Evolutionary conservation across 192 early-diverging fungal species (phyloP).

Genomic region (Backusella mclennaniae): DNA sequence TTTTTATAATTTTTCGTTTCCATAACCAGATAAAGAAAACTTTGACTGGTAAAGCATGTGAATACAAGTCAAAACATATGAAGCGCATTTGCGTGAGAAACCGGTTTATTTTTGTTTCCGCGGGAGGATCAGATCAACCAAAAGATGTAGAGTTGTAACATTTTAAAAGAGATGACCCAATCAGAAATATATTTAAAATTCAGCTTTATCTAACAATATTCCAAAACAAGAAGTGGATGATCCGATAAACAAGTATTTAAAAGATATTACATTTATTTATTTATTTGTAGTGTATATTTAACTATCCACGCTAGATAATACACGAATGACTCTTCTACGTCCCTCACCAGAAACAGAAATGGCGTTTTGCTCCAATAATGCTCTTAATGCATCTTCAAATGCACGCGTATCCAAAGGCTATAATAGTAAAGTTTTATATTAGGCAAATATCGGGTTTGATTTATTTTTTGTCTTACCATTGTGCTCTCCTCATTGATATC

Average conservation of each 20-base stretch:
- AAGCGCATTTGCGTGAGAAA: conserved; percentile 1
- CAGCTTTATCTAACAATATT: background rate
- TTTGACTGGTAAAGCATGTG: background rate
- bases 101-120: background rate
- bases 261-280: background rate
- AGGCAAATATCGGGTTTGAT: background rate
- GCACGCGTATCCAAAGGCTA: conserved; percentile 45
- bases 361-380: conserved; percentile 53
- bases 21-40: background rate
- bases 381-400: conserved; percentile 56
- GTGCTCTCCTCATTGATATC: conserved; percentile 49
- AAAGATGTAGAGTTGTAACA: background rate
- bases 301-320: background rate
- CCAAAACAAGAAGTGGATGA: background rate
- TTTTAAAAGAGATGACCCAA: background rate
- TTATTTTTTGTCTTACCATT: conserved; percentile 32
- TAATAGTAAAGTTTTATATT: background rate
- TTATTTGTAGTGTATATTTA: background rate
- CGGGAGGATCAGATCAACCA: background rate
- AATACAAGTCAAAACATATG: background rate
- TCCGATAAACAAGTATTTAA: conserved; percentile 7
- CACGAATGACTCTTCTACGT: conserved; percentile 32
- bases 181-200: background rate
- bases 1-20: background rate
- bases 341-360: conserved; percentile 41